Conservation (phyloP, 345 rosid genomes). For the Salix viminalis region DNA sequence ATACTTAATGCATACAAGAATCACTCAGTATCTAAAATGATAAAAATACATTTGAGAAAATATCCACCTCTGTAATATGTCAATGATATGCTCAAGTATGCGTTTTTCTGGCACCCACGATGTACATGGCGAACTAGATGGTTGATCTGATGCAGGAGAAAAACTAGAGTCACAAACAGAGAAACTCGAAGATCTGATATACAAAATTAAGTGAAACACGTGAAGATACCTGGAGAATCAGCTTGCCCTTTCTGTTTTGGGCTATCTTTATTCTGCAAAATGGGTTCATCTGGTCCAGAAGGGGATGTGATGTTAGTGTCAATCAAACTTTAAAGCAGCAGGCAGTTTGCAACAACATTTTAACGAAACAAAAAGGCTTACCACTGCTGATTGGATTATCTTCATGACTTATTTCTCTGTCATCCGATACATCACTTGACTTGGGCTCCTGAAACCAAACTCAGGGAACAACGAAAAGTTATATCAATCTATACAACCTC, state of each 20-base stretch:
- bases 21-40: not conserved
- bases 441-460: conserved; percentile 17
- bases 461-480: conserved; percentile 8
- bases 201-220: conserved; percentile 3
- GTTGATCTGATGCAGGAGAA: conserved; percentile 29
- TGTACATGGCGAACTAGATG: conserved; percentile 11
- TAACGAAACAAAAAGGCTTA: conserved; percentile 18
- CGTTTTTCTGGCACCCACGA: conserved; percentile 41
- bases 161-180: conserved; percentile 10
- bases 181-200: conserved; percentile 1
- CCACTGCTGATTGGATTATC: conserved; percentile 18
- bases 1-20: not conserved
- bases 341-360: not conserved
- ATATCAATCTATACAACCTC: not conserved
- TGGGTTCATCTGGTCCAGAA: conserved; percentile 20
- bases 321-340: not conserved
- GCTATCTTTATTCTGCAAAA: conserved; percentile 5
- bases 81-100: conserved; percentile 40
- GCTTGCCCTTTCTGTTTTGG: conserved; percentile 15
- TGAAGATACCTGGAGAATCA: conserved; percentile 18
- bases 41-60: not conserved
- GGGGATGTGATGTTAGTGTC: conserved; percentile 1
- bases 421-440: conserved; percentile 16
- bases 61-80: conserved; percentile 53
- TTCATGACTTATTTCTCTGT: conserved; percentile 11